Evolutionary conservation across 139 green algal genomes (phyloP), one percentile per base, ranked within the genome.

Genomic region (Volvox reticuliferus): DNA sequence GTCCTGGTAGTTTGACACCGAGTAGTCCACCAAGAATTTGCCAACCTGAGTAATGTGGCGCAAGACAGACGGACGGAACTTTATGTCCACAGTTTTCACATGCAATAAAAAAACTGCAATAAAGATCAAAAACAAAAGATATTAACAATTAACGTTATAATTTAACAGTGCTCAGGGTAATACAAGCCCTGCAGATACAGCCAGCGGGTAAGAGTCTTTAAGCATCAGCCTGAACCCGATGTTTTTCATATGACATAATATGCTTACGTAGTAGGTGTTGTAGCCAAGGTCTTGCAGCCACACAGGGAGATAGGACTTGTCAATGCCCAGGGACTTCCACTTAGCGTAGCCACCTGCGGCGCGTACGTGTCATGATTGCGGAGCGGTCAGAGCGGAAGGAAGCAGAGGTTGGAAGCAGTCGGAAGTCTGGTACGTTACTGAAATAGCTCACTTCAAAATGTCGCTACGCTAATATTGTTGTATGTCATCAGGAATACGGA

Each of bases 271-370:
- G 69, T 92, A 92, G 82, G 89, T 92, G 33, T 75, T 37, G 71
- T 92, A 92, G 14, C 89, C 89, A 35, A 87, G 82, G 12, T 30
- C 63, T 75, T 92, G 82, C 61, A 92, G 82, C 89, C 89, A 92
- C 1, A 75, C 65, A 0, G 82, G 82, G 61, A 92, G 89, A 71
- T 92, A 92, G 22, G 61, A 82, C 37, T 86, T 35, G 82, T 92
- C 89, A 32, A 92, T 78, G 55, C 73, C 61, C 33, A 88, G 81
- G 9, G 20, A 0, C 76, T 91, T 91, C 87, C 87, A 91, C 87
- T 91, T 91, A 6, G 30, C 1, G 33, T 86, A 91, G 33, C 87
- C 87, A 22, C 87, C 87, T 86, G 62, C 13, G 19, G 21, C 3
- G 65, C 16, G 65, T 73, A 73, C 24, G 24, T 73, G 12, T 73